Conservation (phyloP, 164 flowering plant genomes). For the Berberis vulgaris region DNA sequence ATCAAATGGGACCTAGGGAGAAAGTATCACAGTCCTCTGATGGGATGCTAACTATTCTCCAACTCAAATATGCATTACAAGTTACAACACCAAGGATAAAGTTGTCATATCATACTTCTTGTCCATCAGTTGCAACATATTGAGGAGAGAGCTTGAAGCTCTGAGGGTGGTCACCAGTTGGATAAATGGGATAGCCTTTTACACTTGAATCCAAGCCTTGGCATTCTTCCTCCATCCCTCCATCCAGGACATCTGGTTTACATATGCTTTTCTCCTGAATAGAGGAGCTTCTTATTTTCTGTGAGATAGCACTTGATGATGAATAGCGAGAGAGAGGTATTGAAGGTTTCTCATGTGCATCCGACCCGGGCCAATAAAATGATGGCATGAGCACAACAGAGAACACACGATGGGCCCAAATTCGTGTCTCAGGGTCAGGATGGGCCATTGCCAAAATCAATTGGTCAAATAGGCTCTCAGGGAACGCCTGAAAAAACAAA, state of each 20-base stretch:
- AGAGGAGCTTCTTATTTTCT: constrained; percentile 23
- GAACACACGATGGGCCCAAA: constrained; percentile 64
- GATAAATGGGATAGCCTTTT: constrained; percentile 11
- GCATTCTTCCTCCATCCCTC: constrained; percentile 17
- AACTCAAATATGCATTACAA: background rate
- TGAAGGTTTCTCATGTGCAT: constrained; percentile 19
- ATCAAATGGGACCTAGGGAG: background rate
- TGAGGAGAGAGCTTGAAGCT: constrained; percentile 30
- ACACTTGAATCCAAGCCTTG: constrained; percentile 17
- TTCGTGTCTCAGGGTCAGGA: constrained; percentile 71
- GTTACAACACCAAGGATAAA: constrained; percentile 4
- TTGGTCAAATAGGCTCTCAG: constrained; percentile 86
- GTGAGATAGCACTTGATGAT: constrained; percentile 13
- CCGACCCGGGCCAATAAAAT: constrained; percentile 26
- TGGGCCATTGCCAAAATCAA: constrained; percentile 75
- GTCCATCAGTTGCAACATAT: constrained; percentile 27
- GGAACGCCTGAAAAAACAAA: constrained; percentile 59
- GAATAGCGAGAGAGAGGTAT: constrained; percentile 13
- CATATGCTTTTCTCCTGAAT: constrained; percentile 17
- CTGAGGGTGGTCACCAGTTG: constrained; percentile 16
- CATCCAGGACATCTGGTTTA: constrained; percentile 12
- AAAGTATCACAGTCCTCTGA: background rate
- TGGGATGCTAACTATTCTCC: background rate
- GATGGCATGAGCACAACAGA: constrained; percentile 72
- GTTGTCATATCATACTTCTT: constrained; percentile 25